Evolutionary conservation across 176 grass and related monocot genomes (phyloP).

Genomic region (Zea luxurians): DNA sequence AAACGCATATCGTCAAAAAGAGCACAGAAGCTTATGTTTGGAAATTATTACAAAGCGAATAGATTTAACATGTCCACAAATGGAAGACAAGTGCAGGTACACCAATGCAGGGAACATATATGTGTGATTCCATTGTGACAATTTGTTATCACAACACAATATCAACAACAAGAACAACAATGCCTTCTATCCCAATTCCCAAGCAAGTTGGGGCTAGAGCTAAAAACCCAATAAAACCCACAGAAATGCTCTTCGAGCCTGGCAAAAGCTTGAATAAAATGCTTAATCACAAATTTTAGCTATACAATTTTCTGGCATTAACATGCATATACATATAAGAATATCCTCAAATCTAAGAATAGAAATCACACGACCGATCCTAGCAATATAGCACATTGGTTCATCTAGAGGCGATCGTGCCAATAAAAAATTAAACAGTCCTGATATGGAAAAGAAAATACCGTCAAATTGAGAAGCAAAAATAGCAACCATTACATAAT

Average conservation of each 20-base stretch:
- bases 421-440: not conserved
- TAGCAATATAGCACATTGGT: not conserved
- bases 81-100: not conserved
- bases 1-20: not conserved
- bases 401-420: not conserved
- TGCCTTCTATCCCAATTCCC: too few relatives aligned
- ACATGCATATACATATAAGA: not conserved
- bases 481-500: not conserved
- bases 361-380: not conserved
- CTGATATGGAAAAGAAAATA: not conserved
- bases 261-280: not conserved
- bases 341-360: not conserved
- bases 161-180: not conserved
- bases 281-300: not conserved
- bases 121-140: constrained; percentile 1
- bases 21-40: not conserved
- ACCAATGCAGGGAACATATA: not conserved
- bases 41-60: not conserved
- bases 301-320: not conserved
- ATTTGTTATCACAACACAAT: constrained; percentile 4
- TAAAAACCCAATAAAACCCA: too few relatives aligned
- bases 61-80: not conserved
- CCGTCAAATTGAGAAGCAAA: not conserved
- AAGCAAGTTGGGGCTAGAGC: too few relatives aligned
- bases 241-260: not conserved